phyloP scores from a whole-genome alignment of 371 early-diverging fungal species.

The Lichtheimia ramosa region DNA sequence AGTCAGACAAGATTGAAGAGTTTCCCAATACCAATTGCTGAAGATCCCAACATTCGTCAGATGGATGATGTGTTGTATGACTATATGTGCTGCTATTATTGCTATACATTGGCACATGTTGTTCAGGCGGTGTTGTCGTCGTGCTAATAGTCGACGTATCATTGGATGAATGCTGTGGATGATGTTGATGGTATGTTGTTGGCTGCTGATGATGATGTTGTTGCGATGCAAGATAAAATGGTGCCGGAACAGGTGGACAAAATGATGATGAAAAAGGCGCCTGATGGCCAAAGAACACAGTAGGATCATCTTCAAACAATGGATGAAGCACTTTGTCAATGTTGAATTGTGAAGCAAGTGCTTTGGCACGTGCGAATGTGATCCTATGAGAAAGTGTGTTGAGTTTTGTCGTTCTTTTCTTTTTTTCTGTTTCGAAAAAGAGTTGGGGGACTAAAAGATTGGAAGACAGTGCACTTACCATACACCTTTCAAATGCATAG shows the following conservation, averaged over 20 bases:
- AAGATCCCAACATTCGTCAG: constrained; percentile 7
- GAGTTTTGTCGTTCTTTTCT: constrained; percentile 74
- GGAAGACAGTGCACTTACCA: constrained; percentile 67
- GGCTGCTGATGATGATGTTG: neutral
- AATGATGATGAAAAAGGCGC: neutral
- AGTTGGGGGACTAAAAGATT: no score
- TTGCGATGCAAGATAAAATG: constrained; percentile 13
- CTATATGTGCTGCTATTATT: neutral
- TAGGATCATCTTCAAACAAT: constrained; percentile 68
- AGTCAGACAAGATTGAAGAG: constrained; percentile 17
- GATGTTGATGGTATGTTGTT: neutral
- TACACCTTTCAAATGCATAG: constrained; percentile 87
- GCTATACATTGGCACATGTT: neutral
- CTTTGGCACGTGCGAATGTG: constrained; percentile 63
- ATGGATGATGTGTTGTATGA: neutral
- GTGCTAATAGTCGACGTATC: no score
- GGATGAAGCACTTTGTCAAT: constrained; percentile 66
- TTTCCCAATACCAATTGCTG: constrained; percentile 8
- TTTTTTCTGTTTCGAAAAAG: constrained; percentile 38
- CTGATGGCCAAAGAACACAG: constrained; percentile 24
- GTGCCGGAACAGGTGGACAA: neutral
- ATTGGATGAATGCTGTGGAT: neutral
- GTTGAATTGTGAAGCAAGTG: constrained; percentile 62
- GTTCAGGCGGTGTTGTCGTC: neutral
- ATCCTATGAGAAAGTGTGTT: constrained; percentile 67